Conservation (phyloP, 495 filamentous ascomycete species). For the Xylona heveae region DNA sequence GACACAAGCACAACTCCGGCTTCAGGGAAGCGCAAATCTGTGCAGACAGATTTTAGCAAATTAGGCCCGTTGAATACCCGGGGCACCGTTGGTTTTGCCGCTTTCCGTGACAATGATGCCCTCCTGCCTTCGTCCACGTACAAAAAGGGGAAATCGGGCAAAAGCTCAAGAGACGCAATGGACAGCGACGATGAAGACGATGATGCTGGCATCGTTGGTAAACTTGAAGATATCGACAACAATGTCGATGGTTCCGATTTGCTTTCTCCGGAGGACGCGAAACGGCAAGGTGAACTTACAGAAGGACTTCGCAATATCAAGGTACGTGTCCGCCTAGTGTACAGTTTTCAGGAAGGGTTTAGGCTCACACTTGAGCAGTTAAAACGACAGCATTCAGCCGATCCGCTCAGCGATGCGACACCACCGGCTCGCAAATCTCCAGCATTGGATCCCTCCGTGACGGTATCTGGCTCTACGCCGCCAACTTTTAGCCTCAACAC, state of each 20-base stretch:
- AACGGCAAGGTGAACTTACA: constrained; percentile 63
- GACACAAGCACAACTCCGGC: constrained; percentile 30
- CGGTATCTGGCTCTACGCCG: background rate
- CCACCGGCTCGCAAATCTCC: constrained; percentile 8
- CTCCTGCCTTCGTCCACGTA: constrained; percentile 12
- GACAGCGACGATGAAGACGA: constrained; percentile 52
- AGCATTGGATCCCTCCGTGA: background rate
- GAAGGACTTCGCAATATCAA: constrained; percentile 85
- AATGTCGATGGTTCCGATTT: constrained; percentile 51
- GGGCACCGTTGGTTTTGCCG: constrained; percentile 72
- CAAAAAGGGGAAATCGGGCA: constrained; percentile 20
- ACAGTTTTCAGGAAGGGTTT: constrained; percentile 9
- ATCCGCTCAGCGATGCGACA: constrained; percentile 34
- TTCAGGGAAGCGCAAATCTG: constrained; percentile 46
- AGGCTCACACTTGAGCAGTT: constrained; percentile 52
- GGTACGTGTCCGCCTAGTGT: constrained; percentile 40
- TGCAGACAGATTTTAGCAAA: constrained; percentile 60
- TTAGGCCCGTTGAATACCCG: constrained; percentile 66
- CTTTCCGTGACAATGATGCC: constrained; percentile 56
- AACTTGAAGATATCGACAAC: constrained; percentile 16
- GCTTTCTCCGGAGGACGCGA: constrained; percentile 59
- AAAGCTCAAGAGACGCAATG: constrained; percentile 37
- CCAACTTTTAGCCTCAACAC: constrained; percentile 1
- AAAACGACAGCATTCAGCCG: constrained; percentile 84
- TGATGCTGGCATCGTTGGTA: constrained; percentile 21